Conservation (phyloP, 257 asterid species). For the Marsdenia floribunda region DNA sequence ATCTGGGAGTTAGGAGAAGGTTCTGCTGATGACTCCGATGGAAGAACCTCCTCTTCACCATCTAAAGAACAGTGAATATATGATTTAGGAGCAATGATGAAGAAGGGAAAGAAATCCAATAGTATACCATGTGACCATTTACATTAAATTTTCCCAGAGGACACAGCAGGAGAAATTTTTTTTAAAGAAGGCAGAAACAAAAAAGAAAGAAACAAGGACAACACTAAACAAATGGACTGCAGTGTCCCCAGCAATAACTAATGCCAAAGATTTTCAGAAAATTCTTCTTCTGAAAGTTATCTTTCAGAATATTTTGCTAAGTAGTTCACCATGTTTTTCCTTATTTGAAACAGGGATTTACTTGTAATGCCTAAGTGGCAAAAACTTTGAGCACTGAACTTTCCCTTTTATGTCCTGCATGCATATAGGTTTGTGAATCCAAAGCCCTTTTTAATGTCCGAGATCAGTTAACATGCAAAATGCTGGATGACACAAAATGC, state of each 20-base stretch:
- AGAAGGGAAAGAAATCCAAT: neutral
- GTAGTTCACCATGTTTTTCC: neutral
- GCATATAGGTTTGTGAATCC: neutral
- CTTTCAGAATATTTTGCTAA: neutral
- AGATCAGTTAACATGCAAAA: neutral
- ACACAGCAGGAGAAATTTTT: no score
- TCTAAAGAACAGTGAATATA: conserved; percentile 8
- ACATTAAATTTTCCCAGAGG: neutral
- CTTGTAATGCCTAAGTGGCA: neutral
- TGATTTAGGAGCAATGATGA: conserved; percentile 1
- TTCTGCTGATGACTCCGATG: conserved; percentile 23
- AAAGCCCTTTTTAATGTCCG: neutral
- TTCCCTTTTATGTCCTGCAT: neutral
- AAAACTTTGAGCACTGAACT: neutral
- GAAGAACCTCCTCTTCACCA: conserved; percentile 16
- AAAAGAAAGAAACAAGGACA: neutral
- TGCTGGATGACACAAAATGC: neutral
- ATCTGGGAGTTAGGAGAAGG: conserved; percentile 24
- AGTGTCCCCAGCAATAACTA: neutral
- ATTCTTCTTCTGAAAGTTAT: neutral
- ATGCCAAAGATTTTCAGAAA: neutral
- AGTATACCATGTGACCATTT: neutral
- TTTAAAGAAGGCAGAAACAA: neutral
- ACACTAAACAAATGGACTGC: neutral
- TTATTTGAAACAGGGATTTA: neutral